Evolutionary conservation across 768 basidiomycete species (phyloP).

Genomic region (Chalciporus pseudorubinellus): DNA sequence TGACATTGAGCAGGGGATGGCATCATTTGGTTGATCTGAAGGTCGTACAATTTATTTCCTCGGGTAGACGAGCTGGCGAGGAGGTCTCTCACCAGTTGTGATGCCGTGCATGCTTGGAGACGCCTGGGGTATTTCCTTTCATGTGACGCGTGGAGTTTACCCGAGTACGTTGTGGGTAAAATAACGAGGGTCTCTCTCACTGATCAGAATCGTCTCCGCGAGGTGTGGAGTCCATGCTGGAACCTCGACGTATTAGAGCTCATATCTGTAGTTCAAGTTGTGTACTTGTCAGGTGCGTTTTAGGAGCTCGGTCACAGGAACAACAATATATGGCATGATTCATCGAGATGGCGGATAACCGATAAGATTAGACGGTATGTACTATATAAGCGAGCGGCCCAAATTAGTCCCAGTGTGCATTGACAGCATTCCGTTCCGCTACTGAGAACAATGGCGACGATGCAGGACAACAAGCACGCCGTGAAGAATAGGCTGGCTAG

Average conservation of each 20-base stretch:
- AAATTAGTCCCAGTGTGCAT: conserved; percentile 4
- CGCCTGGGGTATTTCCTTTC: conserved; percentile 13
- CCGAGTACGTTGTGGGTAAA: conserved; percentile 30
- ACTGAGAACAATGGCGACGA: neutral
- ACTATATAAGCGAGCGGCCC: conserved; percentile 12
- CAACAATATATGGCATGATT: conserved; percentile 13
- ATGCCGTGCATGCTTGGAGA: conserved; percentile 15
- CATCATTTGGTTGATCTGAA: neutral
- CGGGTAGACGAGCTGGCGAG: conserved; percentile 18
- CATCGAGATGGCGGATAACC: conserved; percentile 12
- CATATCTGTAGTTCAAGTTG: conserved; percentile 12
- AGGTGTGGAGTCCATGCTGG: conserved; percentile 30
- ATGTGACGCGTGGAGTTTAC: conserved; percentile 21
- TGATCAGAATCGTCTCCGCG: conserved; percentile 22
- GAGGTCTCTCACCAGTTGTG: neutral
- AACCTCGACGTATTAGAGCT: conserved; percentile 26
- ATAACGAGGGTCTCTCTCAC: conserved; percentile 4
- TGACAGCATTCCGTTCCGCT: conserved; percentile 1
- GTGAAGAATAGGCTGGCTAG: neutral
- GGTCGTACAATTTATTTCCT: conserved; percentile 5
- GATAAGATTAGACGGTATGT: conserved; percentile 32
- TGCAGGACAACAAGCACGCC: neutral
- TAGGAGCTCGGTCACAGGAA: conserved; percentile 1
- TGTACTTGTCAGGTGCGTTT: conserved; percentile 6
- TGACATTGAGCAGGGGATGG: neutral